phyloP scores from a whole-genome alignment of 1,284 basidiomycete species.

The Irpex lacteus region DNA sequence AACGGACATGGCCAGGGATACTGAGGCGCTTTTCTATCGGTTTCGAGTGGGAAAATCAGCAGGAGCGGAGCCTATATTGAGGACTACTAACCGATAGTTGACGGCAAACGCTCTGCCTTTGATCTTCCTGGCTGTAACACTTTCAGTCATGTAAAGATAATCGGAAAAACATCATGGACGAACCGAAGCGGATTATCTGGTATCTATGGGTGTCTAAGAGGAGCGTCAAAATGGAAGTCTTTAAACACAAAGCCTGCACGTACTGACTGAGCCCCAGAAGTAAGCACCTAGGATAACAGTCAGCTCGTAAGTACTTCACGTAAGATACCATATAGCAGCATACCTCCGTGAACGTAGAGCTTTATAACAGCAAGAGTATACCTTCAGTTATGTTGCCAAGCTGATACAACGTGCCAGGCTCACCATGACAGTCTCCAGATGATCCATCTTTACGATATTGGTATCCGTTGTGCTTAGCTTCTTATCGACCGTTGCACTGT shows the following conservation, averaged over 20 bases:
- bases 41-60: conserved; percentile 24
- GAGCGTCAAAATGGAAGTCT: background rate
- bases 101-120: conserved; percentile 67
- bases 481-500: conserved; percentile 24
- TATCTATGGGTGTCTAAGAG: conserved; percentile 67
- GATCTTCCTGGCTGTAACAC: conserved; percentile 60
- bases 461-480: conserved; percentile 38
- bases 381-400: background rate
- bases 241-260: conserved; percentile 16
- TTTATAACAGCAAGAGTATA: conserved; percentile 23
- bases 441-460: conserved; percentile 50
- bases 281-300: conserved; percentile 45
- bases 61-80: conserved; percentile 15
- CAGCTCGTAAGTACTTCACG: background rate
- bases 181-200: conserved; percentile 59
- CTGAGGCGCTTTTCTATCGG: conserved; percentile 68
- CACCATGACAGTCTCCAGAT: conserved; percentile 56
- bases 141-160: background rate
- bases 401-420: conserved; percentile 9
- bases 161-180: conserved; percentile 8
- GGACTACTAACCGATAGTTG: conserved; percentile 46
- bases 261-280: conserved; percentile 68
- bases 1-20: conserved; percentile 88
- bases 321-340: conserved; percentile 7
- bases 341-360: conserved; percentile 76